Percentiles rank a stretch among this genome's conserved stretches.
Evolutionary conservation across 805 yeast genomes (phyloP).

Genomic region (Yarrowia deformans): DNA sequence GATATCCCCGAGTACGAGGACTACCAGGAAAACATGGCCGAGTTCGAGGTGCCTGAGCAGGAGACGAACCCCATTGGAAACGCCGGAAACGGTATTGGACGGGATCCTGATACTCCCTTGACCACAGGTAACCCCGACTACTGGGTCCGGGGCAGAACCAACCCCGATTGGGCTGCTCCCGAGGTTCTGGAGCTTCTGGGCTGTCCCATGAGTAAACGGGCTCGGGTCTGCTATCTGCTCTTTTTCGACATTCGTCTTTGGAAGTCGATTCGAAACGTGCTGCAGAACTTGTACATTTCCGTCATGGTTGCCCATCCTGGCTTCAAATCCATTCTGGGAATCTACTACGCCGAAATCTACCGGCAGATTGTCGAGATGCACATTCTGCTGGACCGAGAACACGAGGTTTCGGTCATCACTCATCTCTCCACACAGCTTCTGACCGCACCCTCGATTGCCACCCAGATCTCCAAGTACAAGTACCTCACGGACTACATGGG

Average conservation of each 20-base stretch:
- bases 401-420: constrained; percentile 77
- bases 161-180: constrained; percentile 18
- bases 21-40: constrained; percentile 33
- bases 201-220: constrained; percentile 38
- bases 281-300: constrained; percentile 71
- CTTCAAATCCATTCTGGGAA: constrained; percentile 67
- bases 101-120: constrained; percentile 28
- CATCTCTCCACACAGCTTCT: constrained; percentile 83
- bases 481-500: constrained; percentile 69
- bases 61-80: constrained; percentile 6
- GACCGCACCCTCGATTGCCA: constrained; percentile 85
- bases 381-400: constrained; percentile 80
- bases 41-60: constrained; percentile 25
- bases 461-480: constrained; percentile 66
- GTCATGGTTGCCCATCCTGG: constrained; percentile 66
- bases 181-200: constrained; percentile 38
- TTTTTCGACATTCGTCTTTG: constrained; percentile 76
- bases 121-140: constrained; percentile 35
- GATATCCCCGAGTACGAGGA: constrained; percentile 30
- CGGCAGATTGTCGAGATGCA: constrained; percentile 76
- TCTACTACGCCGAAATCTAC: constrained; percentile 83
- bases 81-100: constrained; percentile 5
- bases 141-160: constrained; percentile 26
- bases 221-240: constrained; percentile 63
- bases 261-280: constrained; percentile 62